A percentile compares a stretch with the other conserved stretches of the same genome.
phyloP scores from a whole-genome alignment of 805 yeast species.

The Pichia thaimueangensis region DNA sequence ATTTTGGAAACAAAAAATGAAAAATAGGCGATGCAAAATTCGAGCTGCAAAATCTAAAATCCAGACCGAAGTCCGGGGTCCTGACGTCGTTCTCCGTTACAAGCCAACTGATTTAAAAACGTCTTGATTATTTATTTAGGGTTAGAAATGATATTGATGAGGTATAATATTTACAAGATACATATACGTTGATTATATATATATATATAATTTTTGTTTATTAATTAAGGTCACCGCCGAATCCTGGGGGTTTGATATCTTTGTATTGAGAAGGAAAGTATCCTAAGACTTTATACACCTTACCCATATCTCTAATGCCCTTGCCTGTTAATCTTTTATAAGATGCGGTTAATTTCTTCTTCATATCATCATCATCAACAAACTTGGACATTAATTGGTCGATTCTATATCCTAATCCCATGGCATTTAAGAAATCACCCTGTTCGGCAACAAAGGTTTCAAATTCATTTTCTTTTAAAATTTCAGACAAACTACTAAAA shows the following conservation, averaged over 20 bases:
- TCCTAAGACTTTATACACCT: slow-evolving; percentile 65
- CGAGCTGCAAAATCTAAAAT: too few species aligned
- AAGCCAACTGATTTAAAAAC: too few species aligned
- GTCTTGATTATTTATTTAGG: too few species aligned
- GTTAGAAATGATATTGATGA: too few species aligned
- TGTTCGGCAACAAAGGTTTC: slow-evolving; percentile 40
- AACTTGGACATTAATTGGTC: slow-evolving; percentile 43
- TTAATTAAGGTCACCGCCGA: slow-evolving; percentile 24
- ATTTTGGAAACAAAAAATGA: too few species aligned
- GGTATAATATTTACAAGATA: not conserved
- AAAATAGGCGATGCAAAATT: too few species aligned
- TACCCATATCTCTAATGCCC: slow-evolving; percentile 65
- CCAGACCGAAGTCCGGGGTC: too few species aligned
- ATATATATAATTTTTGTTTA: not conserved
- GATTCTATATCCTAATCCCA: slow-evolving; percentile 71
- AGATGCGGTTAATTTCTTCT: slow-evolving; percentile 47
- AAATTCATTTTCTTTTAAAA: slow-evolving; percentile 25
- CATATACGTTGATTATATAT: not conserved
- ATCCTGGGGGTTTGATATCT: slow-evolving; percentile 45
- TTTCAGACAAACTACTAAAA: slow-evolving; percentile 48
- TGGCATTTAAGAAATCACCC: slow-evolving; percentile 68
- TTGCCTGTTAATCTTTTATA: slow-evolving; percentile 60
- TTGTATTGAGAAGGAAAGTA: slow-evolving; percentile 36
- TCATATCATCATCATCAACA: slow-evolving; percentile 36
- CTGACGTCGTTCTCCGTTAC: too few species aligned